A percentile compares a stretch with the other conserved stretches of the same genome.
Evolutionary conservation across 257 asterid genomes (phyloP).

Genomic region (Primulina eburnea): DNA sequence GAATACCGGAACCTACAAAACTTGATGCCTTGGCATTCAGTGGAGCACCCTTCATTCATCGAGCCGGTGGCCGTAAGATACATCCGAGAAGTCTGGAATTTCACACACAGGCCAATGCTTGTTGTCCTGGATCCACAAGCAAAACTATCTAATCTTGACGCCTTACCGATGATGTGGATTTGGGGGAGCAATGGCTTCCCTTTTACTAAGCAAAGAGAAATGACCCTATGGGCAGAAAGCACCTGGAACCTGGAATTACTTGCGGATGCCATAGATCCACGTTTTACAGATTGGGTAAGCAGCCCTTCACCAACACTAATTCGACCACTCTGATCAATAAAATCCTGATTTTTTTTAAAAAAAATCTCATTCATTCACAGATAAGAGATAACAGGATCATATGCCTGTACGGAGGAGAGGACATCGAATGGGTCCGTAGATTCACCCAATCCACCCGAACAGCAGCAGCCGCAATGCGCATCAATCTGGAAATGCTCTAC

Average conservation of each 20-base stretch:
- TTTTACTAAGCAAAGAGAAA: slow-evolving; percentile 57
- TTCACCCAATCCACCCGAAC: slow-evolving; percentile 47
- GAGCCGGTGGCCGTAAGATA: slow-evolving; percentile 62
- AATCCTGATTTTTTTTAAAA: too few relatives aligned
- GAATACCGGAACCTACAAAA: slow-evolving; percentile 44
- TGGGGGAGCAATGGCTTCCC: slow-evolving; percentile 89
- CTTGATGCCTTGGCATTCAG: slow-evolving; percentile 82
- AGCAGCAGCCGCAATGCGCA: slow-evolving; percentile 37
- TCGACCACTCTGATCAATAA: too few relatives aligned
- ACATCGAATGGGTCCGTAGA: slow-evolving; percentile 69
- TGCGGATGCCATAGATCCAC: slow-evolving; percentile 63
- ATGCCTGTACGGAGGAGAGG: slow-evolving; percentile 89
- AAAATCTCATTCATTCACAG: slow-evolving; percentile 28
- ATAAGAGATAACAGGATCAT: slow-evolving; percentile 45
- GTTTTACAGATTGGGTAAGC: slow-evolving; percentile 62
- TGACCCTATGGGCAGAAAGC: slow-evolving; percentile 60
- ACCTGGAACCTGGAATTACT: slow-evolving; percentile 64
- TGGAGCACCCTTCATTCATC: slow-evolving; percentile 55
- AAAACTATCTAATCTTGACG: slow-evolving; percentile 56
- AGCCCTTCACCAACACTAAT: neutral
- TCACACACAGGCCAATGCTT: slow-evolving; percentile 65
- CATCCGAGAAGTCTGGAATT: slow-evolving; percentile 52
- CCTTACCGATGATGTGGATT: slow-evolving; percentile 90
- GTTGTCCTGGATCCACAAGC: slow-evolving; percentile 83
- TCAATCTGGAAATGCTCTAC: slow-evolving; percentile 69